Conservation (phyloP, 2,329 filamentous ascomycete genomes). For the Escovopsis sp. region DNA sequence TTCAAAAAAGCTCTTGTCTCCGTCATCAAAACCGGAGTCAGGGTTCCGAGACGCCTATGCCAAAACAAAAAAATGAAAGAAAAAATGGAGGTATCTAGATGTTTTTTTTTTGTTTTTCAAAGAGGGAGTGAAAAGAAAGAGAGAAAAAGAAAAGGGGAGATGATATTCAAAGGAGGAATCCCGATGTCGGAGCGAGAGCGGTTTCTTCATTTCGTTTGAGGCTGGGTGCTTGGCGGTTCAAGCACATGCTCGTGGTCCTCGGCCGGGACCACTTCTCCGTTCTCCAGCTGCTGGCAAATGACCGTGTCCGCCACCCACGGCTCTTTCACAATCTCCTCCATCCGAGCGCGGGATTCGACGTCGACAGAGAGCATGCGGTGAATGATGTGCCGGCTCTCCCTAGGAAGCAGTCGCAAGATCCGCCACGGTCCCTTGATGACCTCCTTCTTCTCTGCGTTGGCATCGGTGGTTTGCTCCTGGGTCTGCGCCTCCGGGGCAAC, state of each 20-base stretch:
- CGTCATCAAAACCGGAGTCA: neutral
- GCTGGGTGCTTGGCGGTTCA: constrained; percentile 48
- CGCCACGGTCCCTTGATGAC: constrained; percentile 89
- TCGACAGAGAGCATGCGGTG: constrained; percentile 85
- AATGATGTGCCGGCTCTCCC: constrained; percentile 82
- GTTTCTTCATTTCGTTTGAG: constrained; percentile 6
- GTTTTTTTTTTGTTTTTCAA: too few relatives aligned
- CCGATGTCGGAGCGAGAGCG: too few relatives aligned
- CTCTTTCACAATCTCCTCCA: constrained; percentile 76
- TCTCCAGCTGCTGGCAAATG: constrained; percentile 66
- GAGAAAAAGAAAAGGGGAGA: too few relatives aligned
- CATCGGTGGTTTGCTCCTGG: constrained; percentile 5
- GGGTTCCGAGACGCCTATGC: too few relatives aligned
- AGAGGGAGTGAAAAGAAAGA: too few relatives aligned
- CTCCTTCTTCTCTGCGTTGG: constrained; percentile 44
- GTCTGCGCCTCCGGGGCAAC: constrained; percentile 2
- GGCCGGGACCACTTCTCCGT: constrained; percentile 55
- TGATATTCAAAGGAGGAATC: neutral
- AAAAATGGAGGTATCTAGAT: too few relatives aligned
- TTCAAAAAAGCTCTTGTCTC: too few relatives aligned
- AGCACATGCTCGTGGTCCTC: constrained; percentile 73
- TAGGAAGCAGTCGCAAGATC: constrained; percentile 69
- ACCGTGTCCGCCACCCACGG: constrained; percentile 77
- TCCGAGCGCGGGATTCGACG: constrained; percentile 65
- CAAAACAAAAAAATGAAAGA: too few relatives aligned